These are phyloP conservation scores for Apiotrichum domesticum DNA, from an alignment of 1,284 basidiomycete genomes.

Conservation along the genomic window DNA sequence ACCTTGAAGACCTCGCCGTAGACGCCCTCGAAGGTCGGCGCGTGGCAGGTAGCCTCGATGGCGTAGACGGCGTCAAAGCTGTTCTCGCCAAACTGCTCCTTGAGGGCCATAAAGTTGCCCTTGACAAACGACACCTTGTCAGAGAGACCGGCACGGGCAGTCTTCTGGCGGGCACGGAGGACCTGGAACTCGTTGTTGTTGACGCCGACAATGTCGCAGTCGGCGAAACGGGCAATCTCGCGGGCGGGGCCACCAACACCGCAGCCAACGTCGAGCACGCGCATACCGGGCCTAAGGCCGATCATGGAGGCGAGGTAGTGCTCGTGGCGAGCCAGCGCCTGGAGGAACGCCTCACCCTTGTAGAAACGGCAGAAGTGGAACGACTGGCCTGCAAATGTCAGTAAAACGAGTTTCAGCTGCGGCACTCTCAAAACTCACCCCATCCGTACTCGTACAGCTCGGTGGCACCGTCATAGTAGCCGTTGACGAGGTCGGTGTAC, in stretches of 20 bases:
- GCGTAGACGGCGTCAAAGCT: constrained; percentile 96
- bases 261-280: constrained; percentile 95
- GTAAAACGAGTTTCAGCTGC: constrained; percentile 67
- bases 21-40: constrained; percentile 90
- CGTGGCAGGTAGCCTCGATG: constrained; percentile 96
- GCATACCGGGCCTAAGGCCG: constrained; percentile 78
- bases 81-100: constrained; percentile 86
- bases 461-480: constrained; percentile 95
- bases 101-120: constrained; percentile 95
- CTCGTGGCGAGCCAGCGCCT: constrained; percentile 86
- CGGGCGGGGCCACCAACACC: constrained; percentile 96
- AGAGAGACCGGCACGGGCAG: constrained; percentile 68
- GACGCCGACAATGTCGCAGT: constrained; percentile 77
- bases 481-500: constrained; percentile 93
- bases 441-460: constrained; percentile 90
- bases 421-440: constrained; percentile 89
- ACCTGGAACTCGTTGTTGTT: constrained; percentile 99
- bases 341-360: constrained; percentile 83
- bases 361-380: constrained; percentile 99
- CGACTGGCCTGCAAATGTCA: constrained; percentile 54
- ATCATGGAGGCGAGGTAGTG: constrained; percentile 91
- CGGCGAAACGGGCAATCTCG: constrained; percentile 88
- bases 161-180: constrained; percentile 76
- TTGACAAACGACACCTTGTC: constrained; percentile 74
- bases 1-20: constrained; percentile 92